Evolutionary conservation across 2,329 filamentous ascomycete species (phyloP).

Genomic region (Aspergillus terreus): DNA sequence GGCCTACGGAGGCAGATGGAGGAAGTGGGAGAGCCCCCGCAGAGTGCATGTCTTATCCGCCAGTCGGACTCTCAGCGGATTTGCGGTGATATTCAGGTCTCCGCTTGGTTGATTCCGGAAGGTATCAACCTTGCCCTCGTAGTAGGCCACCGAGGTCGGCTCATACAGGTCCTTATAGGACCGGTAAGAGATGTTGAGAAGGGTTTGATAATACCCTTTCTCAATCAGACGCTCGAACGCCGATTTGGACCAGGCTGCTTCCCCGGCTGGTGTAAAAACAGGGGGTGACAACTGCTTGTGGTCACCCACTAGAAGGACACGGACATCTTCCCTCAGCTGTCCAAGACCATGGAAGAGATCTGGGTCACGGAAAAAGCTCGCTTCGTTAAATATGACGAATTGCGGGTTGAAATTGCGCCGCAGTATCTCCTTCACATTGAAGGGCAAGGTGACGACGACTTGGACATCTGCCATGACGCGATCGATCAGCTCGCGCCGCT

Average conservation of each 20-base stretch:
- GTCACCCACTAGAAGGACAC: background rate
- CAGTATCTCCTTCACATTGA: too few species aligned
- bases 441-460: too few species aligned
- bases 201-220: background rate
- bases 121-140: background rate
- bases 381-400: background rate
- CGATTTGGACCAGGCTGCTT: background rate
- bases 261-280: background rate
- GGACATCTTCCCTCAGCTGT: background rate
- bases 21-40: background rate
- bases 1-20: constrained; percentile 1
- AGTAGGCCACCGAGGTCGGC: constrained; percentile 1
- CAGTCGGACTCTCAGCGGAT: background rate
- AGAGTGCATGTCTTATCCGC: background rate
- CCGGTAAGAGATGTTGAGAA: background rate
- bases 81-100: background rate
- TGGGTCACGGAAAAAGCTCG: background rate
- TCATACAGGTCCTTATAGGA: background rate
- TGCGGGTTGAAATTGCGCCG: too few species aligned
- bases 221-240: background rate
- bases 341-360: background rate
- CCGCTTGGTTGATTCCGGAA: background rate
- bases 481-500: too few species aligned
- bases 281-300: background rate
- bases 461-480: too few species aligned